Evolutionary conservation across 2,329 filamentous ascomycete species (phyloP), one percentile per base, ranked within the genome.

Genomic region (Diaporthe vexans): DNA sequence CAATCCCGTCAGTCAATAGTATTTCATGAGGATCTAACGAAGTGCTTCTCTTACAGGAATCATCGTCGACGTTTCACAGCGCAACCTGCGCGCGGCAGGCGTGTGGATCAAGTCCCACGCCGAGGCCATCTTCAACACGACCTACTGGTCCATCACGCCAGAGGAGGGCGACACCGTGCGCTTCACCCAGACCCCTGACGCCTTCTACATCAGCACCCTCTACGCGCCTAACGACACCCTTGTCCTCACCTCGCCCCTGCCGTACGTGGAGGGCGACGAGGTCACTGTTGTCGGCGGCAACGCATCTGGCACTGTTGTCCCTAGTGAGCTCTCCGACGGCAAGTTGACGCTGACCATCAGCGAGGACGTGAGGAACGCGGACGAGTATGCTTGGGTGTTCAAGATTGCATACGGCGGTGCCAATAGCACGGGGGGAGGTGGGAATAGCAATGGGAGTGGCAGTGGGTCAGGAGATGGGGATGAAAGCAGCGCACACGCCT

Each of bases 101-200:
- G 76, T 68, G 1, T 91, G 89, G 89, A 89, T 91, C 71, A 84
- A 84, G 40, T 77, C 76, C 0, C 88, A 91, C 78, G 85, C 74
- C 2, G 88, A 91, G 78, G 88, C 88, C 2, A 85, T 91, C 26
- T 91, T 87, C 78, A 87, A 88, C 72, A 91, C 89, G 6, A 89
- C 85, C 1, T 90, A 89, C 77, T 89, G 87, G 87, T 85, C 86
- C 76, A 79, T 88, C 24, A 74, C 73, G 2, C 83, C 87, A 0
- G 81, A 84, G 21, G 86, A 87, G 63, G 84, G 84, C 0, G 81
- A 80, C 0, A 80, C 85, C 9, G 78, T 90, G 0, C 80, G 89
- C 6, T 91, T 90, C 77, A 90, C 89, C 4, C 85, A 86, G 77
- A 89, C 84, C 0, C 74, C 81, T 1, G 84, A 88, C 11, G 88